These are phyloP conservation scores for Physcomitrellopsis africana DNA, from an alignment of 225 moss, liverwort and hornwort species.

Conservation along the genomic window DNA sequence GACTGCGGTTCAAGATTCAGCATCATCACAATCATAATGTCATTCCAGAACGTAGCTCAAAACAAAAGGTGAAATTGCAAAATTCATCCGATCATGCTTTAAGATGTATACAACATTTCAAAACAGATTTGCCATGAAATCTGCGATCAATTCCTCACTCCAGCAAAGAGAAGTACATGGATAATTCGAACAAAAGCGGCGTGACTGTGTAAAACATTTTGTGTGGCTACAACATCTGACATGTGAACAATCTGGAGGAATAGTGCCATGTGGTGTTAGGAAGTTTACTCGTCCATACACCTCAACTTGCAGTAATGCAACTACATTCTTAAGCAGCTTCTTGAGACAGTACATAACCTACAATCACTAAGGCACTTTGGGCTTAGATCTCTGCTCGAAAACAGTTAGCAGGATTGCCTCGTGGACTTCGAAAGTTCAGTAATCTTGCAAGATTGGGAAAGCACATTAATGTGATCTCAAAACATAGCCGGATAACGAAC, in stretches of 20 bases:
- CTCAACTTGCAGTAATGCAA: not conserved
- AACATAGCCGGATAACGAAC: constrained; percentile 2
- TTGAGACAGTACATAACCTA: not conserved
- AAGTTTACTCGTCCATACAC: not conserved
- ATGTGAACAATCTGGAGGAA: too few species aligned
- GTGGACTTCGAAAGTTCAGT: not conserved
- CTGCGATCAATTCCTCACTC: not conserved
- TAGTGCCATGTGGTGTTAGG: too few species aligned
- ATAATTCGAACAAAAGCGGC: not conserved
- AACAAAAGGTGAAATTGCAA: constrained; percentile 4
- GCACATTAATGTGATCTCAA: constrained; percentile 19
- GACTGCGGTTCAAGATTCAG: not conserved
- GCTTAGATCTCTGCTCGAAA: not conserved
- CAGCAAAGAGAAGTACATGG: not conserved
- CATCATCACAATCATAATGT: not conserved
- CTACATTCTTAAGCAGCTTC: not conserved
- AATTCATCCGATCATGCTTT: not conserved
- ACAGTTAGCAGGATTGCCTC: not conserved
- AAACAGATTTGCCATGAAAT: not conserved
- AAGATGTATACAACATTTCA: not conserved
- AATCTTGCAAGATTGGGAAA: constrained; percentile 1
- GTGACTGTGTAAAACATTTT: not conserved
- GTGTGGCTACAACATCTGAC: not conserved
- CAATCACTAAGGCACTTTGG: not conserved
- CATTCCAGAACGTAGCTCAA: not conserved